Evolutionary conservation across 257 asterid species (phyloP), one percentile per base, ranked within the genome.

Genomic region (Solanum chaucha): DNA sequence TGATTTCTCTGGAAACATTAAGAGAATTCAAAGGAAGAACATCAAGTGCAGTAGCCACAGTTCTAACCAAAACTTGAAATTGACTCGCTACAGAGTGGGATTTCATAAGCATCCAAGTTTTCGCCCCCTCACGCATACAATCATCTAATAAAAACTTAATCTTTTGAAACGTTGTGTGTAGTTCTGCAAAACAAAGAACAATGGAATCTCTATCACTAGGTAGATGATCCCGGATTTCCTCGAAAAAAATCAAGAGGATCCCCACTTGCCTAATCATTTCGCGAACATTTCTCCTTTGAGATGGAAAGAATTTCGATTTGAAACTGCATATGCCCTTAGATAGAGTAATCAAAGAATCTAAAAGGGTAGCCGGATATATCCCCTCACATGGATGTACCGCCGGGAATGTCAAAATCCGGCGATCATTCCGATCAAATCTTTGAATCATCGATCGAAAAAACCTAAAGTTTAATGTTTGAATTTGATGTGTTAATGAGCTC

Each of bases 341-440:
- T 22, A 94, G 89, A 32, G 75, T 64, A 89, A 92, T 92, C 74
- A 95, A 86, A 20, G 98, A 94, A 12, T 90, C 87, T 86, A 94
- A 61, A 6, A 95, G 96, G 44, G 92, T 94, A 51, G 87, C 90
- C 84, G 94, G 93, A 81, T 95, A 91, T 46, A 94, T 91, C 67
- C 87, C 90, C 24, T 91, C 94, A 83, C 96, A 93, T 19, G 98
- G 98, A 68, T 88, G 93, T 8, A 94, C 95, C 73, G 95, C 96
- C 90, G 98, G 96, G 46, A 90, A 93, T 10, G 87, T 90, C 40
- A 95, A 88, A 26, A 92, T 86, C 96, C 96, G 97, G 92, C 98
- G 98, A 84, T 87, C 89, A 86, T 61, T 82, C 59, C 88, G 90
- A 6, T 92, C 92, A 48, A 83, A 82, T 36, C 83, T 88, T 15